Evolutionary conservation across 2,329 filamentous ascomycete genomes (phyloP).

Genomic region (Plectosphaerella cucumerina): DNA sequence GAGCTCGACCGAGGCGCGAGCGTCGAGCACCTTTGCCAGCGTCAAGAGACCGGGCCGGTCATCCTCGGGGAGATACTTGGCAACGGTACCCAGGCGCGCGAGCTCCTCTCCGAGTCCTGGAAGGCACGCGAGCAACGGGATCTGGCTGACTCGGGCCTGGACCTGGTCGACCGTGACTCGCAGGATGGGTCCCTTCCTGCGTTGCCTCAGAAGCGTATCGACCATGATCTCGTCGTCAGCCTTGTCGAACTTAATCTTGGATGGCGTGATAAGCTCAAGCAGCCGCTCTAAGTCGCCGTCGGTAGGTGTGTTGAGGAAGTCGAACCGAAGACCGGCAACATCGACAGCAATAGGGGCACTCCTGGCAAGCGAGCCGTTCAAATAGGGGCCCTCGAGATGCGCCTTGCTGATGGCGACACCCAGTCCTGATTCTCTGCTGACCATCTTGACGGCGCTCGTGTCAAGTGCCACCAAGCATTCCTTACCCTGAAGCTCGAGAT

Average conservation of each 20-base stretch:
- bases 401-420: slow-evolving; percentile 72
- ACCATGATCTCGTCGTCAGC: slow-evolving; percentile 91
- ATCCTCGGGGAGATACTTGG: slow-evolving; percentile 94
- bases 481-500: slow-evolving; percentile 72
- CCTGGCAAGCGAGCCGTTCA: slow-evolving; percentile 45
- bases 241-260: slow-evolving; percentile 81
- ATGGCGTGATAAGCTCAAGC: slow-evolving; percentile 83
- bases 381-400: slow-evolving; percentile 67
- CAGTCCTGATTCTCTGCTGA: slow-evolving; percentile 69
- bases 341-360: slow-evolving; percentile 57
- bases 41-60: slow-evolving; percentile 86
- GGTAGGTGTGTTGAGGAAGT: slow-evolving; percentile 69
- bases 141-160: slow-evolving; percentile 56
- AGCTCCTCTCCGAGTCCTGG: slow-evolving; percentile 73
- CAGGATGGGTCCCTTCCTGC: slow-evolving; percentile 80
- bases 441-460: slow-evolving; percentile 77
- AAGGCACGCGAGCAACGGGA: slow-evolving; percentile 64
- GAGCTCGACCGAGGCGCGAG: slow-evolving; percentile 59
- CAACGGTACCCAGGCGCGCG: slow-evolving; percentile 75
- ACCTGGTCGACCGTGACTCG: slow-evolving; percentile 64
- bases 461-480: slow-evolving; percentile 71
- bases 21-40: slow-evolving; percentile 60
- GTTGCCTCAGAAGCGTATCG: slow-evolving; percentile 81
- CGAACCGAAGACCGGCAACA: slow-evolving; percentile 62
- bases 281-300: slow-evolving; percentile 79